phyloP scores from a whole-genome alignment of 768 basidiomycete species.

The Pilatotrama ljubarskyi region DNA sequence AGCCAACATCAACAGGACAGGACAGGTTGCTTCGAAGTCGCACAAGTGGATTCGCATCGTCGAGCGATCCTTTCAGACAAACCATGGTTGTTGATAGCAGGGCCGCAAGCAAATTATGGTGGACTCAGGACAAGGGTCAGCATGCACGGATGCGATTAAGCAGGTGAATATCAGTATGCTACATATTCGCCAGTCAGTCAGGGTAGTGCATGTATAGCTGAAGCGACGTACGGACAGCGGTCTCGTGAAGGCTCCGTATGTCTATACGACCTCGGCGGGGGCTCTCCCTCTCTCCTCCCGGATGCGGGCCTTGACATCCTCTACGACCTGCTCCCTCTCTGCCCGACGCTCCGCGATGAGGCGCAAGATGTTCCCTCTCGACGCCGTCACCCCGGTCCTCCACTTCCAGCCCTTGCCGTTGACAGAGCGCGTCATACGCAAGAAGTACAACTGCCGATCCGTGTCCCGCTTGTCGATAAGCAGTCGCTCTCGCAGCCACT shows the following conservation, averaged over 20 bases:
- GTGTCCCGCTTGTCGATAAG: slow-evolving; percentile 10
- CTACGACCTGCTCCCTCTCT: slow-evolving; percentile 42
- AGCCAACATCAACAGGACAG: too few species aligned
- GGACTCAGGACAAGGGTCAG: too few species aligned
- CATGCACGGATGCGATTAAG: too few species aligned
- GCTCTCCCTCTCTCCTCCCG: slow-evolving; percentile 23
- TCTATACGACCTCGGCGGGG: slow-evolving; percentile 1
- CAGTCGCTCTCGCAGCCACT: slow-evolving; percentile 66
- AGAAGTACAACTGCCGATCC: slow-evolving; percentile 31
- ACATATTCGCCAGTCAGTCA: too few species aligned
- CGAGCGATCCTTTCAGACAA: too few species aligned
- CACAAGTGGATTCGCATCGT: too few species aligned
- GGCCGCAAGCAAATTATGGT: too few species aligned
- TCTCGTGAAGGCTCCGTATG: neutral
- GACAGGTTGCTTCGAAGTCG: too few species aligned
- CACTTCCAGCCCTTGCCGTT: slow-evolving; percentile 37
- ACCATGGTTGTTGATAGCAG: too few species aligned
- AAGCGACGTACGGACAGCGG: too few species aligned
- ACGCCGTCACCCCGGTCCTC: slow-evolving; percentile 37
- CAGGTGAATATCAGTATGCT: too few species aligned
- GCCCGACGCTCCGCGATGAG: slow-evolving; percentile 49
- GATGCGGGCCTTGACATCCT: slow-evolving; percentile 37
- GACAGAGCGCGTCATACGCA: slow-evolving; percentile 26
- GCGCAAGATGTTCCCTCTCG: slow-evolving; percentile 51
- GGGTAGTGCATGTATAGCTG: neutral